Percentiles rank a stretch among this genome's conserved stretches.
These are phyloP conservation scores for Umbelopsis sp. DNA, from an alignment of 192 early-diverging fungal species.

Conservation along the genomic window DNA sequence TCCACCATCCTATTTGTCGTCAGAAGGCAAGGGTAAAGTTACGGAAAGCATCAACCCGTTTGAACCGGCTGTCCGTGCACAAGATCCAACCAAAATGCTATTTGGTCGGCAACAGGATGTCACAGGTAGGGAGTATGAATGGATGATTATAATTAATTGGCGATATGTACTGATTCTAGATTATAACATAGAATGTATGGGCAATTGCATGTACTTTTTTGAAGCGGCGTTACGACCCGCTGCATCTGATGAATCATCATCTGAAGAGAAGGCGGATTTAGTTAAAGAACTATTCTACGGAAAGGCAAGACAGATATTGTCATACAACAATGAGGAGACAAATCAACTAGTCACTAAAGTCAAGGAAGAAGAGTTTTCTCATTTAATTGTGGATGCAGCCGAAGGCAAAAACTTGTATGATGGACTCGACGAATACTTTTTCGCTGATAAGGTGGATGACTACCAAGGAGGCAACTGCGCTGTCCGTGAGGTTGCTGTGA, in stretches of 20 bases:
- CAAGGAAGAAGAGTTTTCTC: constrained; percentile 51
- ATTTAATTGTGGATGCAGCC: constrained; percentile 49
- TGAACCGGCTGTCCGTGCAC: not conserved
- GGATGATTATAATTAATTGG: too few species aligned
- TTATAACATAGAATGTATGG: constrained; percentile 67
- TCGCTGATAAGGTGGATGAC: constrained; percentile 37
- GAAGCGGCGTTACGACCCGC: constrained; percentile 58
- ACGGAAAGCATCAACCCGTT: not conserved
- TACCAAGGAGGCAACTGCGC: constrained; percentile 36
- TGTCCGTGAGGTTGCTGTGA: constrained; percentile 48
- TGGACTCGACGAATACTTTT: constrained; percentile 62
- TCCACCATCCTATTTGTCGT: not conserved
- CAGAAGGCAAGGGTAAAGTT: not conserved
- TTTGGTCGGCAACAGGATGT: constrained; percentile 75
- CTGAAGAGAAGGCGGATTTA: constrained; percentile 27
- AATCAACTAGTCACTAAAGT: constrained; percentile 32
- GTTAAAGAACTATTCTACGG: constrained; percentile 53
- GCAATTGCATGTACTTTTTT: constrained; percentile 62
- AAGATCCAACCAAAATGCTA: constrained; percentile 34
- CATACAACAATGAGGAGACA: constrained; percentile 38
- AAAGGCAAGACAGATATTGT: constrained; percentile 43
- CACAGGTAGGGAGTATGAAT: constrained; percentile 40
- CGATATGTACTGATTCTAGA: not conserved
- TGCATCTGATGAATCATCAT: constrained; percentile 2
- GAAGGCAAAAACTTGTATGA: constrained; percentile 53